These are phyloP conservation scores for Cryphonectria nitschkei DNA, from an alignment of 2,329 filamentous ascomycete species.

Conservation along the genomic window DNA sequence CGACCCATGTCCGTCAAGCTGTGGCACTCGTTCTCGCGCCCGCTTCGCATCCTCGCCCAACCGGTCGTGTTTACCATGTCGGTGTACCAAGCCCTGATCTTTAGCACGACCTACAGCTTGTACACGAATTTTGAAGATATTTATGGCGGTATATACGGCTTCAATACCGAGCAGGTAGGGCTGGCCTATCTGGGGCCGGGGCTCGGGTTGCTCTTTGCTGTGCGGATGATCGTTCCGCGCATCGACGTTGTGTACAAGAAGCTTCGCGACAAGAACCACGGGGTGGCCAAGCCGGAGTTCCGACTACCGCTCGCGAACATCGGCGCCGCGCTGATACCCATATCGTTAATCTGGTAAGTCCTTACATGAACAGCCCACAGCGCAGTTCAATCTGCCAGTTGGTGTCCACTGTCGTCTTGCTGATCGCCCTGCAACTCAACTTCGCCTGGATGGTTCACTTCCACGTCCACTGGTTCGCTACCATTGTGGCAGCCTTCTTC, in stretches of 20 bases:
- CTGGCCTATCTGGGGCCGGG: conserved; percentile 24
- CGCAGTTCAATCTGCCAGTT: neutral
- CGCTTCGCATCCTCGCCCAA: conserved; percentile 24
- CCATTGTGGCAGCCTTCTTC: conserved; percentile 55
- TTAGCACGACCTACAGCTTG: conserved; percentile 22
- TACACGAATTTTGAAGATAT: conserved; percentile 26
- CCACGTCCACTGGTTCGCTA: conserved; percentile 38
- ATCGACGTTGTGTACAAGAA: conserved; percentile 26
- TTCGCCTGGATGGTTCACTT: conserved; percentile 36
- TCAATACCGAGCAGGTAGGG: conserved; percentile 23
- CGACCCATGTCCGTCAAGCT: conserved; percentile 18
- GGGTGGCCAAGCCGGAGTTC: conserved; percentile 22
- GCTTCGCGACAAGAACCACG: conserved; percentile 15
- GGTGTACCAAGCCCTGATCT: conserved; percentile 23
- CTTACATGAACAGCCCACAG: no score
- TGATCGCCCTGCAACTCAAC: neutral
- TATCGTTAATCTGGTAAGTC: conserved; percentile 39
- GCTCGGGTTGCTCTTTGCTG: conserved; percentile 17
- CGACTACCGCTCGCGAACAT: conserved; percentile 23
- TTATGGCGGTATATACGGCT: conserved; percentile 20
- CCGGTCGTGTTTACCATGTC: conserved; percentile 24
- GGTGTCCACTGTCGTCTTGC: no score
- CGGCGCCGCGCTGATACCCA: conserved; percentile 42
- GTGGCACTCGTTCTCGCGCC: conserved; percentile 15
- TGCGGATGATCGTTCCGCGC: conserved; percentile 20